Percentiles rank a stretch among this genome's conserved stretches.
phyloP scores from a whole-genome alignment of 495 filamentous ascomycete genomes.

The Penicillium dipodomyicola region DNA sequence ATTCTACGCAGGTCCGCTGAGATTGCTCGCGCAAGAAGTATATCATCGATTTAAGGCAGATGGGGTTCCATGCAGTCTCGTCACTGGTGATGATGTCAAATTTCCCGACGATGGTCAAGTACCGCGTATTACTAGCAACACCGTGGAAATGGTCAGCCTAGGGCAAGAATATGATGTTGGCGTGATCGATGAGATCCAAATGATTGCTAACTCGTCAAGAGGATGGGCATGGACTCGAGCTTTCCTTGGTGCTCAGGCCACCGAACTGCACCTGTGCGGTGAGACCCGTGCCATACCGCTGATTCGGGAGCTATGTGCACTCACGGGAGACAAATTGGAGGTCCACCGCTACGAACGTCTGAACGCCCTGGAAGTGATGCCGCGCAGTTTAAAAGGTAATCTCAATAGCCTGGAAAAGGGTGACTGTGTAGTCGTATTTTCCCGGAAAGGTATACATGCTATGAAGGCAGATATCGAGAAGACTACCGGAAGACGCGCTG shows the following conservation, averaged over 20 bases:
- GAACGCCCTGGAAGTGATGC: slow-evolving; percentile 67
- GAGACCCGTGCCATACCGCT: slow-evolving; percentile 79
- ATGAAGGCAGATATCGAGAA: slow-evolving; percentile 77
- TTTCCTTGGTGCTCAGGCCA: slow-evolving; percentile 77
- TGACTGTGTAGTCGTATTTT: slow-evolving; percentile 87
- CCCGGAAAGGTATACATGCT: slow-evolving; percentile 74
- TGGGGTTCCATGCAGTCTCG: slow-evolving; percentile 69
- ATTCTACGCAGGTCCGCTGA: slow-evolving; percentile 87
- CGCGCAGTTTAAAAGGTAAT: slow-evolving; percentile 57
- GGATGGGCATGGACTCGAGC: slow-evolving; percentile 99
- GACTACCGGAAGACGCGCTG: slow-evolving; percentile 71
- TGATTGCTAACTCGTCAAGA: slow-evolving; percentile 77
- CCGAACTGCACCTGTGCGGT: slow-evolving; percentile 91
- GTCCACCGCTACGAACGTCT: slow-evolving; percentile 81
- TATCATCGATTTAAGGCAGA: slow-evolving; percentile 76
- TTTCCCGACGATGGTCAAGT: slow-evolving; percentile 46
- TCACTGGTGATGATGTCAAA: slow-evolving; percentile 88
- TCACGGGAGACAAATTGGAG: slow-evolving; percentile 76
- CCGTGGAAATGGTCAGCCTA: slow-evolving; percentile 91
- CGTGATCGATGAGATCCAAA: slow-evolving; percentile 98
- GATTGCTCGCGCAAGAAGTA: slow-evolving; percentile 90
- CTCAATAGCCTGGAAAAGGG: slow-evolving; percentile 74
- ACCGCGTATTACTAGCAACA: slow-evolving; percentile 71
- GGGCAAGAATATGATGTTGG: slow-evolving; percentile 74
- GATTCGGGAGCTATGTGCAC: slow-evolving; percentile 73